phyloP scores from a whole-genome alignment of 805 yeast genomes.

The Teunomyces lycoperdinae region DNA sequence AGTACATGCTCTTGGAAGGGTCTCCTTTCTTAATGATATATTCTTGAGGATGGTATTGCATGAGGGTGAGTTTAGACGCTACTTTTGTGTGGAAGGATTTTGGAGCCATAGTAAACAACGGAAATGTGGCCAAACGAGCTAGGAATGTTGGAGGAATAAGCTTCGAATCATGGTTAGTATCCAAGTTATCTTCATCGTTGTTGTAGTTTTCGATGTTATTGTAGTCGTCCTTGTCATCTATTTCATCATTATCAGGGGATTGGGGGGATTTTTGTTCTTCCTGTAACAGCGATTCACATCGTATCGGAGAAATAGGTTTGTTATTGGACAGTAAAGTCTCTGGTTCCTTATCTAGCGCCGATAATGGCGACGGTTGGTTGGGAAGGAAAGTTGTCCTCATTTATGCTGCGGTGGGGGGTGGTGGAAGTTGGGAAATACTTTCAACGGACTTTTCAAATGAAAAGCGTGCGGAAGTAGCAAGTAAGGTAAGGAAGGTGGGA shows the following conservation, averaged over 20 bases:
- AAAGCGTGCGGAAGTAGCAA: background rate
- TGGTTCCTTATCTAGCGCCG: background rate
- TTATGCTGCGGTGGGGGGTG: constrained; percentile 11
- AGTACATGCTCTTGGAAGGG: constrained; percentile 72
- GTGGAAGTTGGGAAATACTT: background rate
- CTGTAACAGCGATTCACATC: constrained; percentile 4
- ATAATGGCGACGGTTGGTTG: background rate
- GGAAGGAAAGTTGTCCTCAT: constrained; percentile 1
- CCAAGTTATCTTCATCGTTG: constrained; percentile 9
- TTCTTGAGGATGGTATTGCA: constrained; percentile 66
- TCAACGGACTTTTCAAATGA: background rate
- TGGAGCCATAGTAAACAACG: constrained; percentile 68
- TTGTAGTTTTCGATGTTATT: constrained; percentile 8
- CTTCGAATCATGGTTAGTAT: constrained; percentile 8
- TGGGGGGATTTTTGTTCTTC: background rate
- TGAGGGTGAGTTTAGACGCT: constrained; percentile 53
- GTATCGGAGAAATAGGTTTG: background rate
- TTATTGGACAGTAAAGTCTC: background rate
- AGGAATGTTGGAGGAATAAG: constrained; percentile 54
- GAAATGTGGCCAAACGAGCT: constrained; percentile 53
- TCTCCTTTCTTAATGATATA: constrained; percentile 70
- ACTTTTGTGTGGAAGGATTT: constrained; percentile 58
- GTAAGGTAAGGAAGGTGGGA: background rate
- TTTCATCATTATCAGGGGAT: constrained; percentile 2
- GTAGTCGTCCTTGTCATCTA: constrained; percentile 12